Base-by-base conservation (phyloP, 768 basidiomycete genomes). In the Mycena galopus region DNA sequence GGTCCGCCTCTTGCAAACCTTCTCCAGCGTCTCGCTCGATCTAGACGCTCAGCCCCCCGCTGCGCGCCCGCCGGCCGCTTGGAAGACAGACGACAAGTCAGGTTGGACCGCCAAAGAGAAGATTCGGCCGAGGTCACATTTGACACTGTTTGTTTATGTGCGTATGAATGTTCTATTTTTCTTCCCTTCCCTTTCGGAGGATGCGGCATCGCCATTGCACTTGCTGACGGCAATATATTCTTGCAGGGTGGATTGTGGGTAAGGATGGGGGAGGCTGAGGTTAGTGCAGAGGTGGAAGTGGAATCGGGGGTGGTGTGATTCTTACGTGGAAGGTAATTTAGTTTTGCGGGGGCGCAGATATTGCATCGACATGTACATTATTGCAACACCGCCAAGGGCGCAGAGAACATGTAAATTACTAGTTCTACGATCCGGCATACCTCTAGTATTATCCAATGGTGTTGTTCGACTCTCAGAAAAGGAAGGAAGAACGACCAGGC, bases 1-100 rank as follows among this genome's bases (percentile, higher is more conserved):
- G 53, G 84, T 90, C 56, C 86, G 89, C 12, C 81, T 93, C 10
- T 78, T 92, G 8, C 92, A 93, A 77, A 78, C 78, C 12, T 91
- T 91, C 79, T 85, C 84, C 4, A 76, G 77, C 2, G 79, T 93
- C 47, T 75, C 79, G 3, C 82, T 90, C 25, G 87, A 85, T 2
- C 79, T 78, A 6, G 85, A 87, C 17, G 85, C 85, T 0, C 88
- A 88, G 60, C 83, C 86, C 6, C 78, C 83, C 11, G 79, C 72
- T 8, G 82, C 84, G 2, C 79, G 78, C 29, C 85, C 89, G 4
- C 90, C 90, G 0, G 72, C 79, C 1, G 80, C 80, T 14, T 91
- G 90, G 90, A 76, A 77, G 19, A 72, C 78, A 5, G 79, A 77
- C 6, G 77, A 65, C 32, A 65, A 66, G 69, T 3, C 78, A 2